Conservation (phyloP, 176 grass and related monocot species). For the Raddia distichophylla region DNA sequence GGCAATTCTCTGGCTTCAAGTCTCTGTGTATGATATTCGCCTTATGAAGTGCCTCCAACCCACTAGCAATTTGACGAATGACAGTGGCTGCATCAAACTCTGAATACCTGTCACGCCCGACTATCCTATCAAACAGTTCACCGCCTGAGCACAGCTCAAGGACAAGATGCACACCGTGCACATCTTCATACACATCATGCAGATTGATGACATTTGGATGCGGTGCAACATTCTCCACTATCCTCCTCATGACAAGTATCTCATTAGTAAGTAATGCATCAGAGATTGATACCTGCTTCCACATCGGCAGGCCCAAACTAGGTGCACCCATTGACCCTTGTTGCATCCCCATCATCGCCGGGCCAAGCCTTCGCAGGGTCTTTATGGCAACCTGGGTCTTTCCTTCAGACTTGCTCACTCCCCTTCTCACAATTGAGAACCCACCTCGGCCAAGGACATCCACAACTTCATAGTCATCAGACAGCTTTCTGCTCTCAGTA, state of each 20-base stretch:
- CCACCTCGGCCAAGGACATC: constrained; percentile 66
- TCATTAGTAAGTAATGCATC: constrained; percentile 66
- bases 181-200: constrained; percentile 70
- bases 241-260: constrained; percentile 74
- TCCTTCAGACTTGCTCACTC: constrained; percentile 53
- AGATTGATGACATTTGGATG: constrained; percentile 66
- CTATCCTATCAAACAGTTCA: constrained; percentile 69
- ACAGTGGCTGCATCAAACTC: constrained; percentile 60
- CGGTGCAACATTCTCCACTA: constrained; percentile 66
- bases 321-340: constrained; percentile 27
- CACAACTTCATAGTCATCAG: constrained; percentile 61
- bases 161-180: constrained; percentile 54
- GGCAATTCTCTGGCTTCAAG: constrained; percentile 72
- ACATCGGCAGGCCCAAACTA: constrained; percentile 37
- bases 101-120: constrained; percentile 45
- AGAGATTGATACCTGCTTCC: constrained; percentile 75
- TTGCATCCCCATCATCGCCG: constrained; percentile 32
- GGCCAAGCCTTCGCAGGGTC: constrained; percentile 59
- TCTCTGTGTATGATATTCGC: constrained; percentile 65
- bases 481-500: constrained; percentile 49
- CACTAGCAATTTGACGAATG: constrained; percentile 57
- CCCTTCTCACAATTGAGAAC: constrained; percentile 71
- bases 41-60: constrained; percentile 64
- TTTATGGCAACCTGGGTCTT: constrained; percentile 66
- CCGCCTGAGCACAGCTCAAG: constrained; percentile 68